Conservation (phyloP, 169 alveolate species). For the Cryptosporidium sp. region DNA sequence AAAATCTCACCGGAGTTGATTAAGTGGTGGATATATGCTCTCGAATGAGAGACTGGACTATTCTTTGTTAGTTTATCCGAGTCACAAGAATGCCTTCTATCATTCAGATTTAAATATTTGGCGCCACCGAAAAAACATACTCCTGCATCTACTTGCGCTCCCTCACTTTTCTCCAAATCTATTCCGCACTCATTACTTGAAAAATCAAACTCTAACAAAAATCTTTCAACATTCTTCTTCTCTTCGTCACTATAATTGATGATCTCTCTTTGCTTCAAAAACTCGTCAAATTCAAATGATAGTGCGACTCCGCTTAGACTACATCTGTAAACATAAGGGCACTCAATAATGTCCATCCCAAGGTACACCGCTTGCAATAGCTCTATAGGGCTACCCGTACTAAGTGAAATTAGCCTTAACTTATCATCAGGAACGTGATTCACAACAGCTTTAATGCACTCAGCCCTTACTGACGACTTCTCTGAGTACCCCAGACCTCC, state of each 20-base stretch:
- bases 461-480: conserved; percentile 21
- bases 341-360: conserved; percentile 57
- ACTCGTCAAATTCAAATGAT: conserved; percentile 42
- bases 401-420: conserved; percentile 38
- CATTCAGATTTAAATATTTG: conserved; percentile 37
- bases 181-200: conserved; percentile 18
- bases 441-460: conserved; percentile 50
- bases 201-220: conserved; percentile 44
- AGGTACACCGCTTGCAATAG: conserved; percentile 51
- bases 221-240: conserved; percentile 3
- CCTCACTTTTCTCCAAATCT: neutral
- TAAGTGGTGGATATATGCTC: conserved; percentile 61
- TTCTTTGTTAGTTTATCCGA: conserved; percentile 19
- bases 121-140: conserved; percentile 60
- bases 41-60: conserved; percentile 57
- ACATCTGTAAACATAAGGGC: conserved; percentile 58
- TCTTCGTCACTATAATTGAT: conserved; percentile 27
- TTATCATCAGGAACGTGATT: conserved; percentile 34
- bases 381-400: conserved; percentile 67
- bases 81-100: conserved; percentile 47
- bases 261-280: neutral
- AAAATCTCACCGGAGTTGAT: conserved; percentile 65
- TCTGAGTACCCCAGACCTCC: conserved; percentile 71
- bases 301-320: conserved; percentile 58
- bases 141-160: neutral